These are phyloP conservation scores for Xylariaceae sp. DNA, from an alignment of 2,329 filamentous ascomycete species.

Conservation along the genomic window DNA sequence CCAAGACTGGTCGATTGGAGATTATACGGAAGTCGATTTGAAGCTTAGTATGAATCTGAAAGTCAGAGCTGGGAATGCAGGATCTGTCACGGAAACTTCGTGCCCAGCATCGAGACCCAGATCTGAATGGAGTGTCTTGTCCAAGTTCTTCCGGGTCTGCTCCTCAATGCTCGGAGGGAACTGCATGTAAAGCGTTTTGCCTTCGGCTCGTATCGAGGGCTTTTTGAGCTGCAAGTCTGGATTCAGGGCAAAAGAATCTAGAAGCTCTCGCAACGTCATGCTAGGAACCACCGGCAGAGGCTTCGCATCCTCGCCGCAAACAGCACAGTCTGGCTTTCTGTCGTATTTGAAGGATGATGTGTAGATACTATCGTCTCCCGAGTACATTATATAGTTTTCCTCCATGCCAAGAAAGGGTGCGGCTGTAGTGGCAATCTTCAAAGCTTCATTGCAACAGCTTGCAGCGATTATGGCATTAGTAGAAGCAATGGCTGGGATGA, in stretches of 20 bases:
- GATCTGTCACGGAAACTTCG: conserved; percentile 87
- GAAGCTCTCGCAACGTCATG: conserved; percentile 72
- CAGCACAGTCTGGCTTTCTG: conserved; percentile 89
- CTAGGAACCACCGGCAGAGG: conserved; percentile 66
- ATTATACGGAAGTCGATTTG: conserved; percentile 13
- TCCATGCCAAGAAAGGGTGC: conserved; percentile 74
- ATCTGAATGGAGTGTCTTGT: conserved; percentile 65
- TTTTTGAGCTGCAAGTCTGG: conserved; percentile 93
- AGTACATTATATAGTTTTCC: conserved; percentile 99
- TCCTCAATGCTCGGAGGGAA: conserved; percentile 75
- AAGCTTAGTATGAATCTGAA: conserved; percentile 54
- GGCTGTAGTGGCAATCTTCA: conserved; percentile 82
- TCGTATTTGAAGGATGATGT: conserved; percentile 96
- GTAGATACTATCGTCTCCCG: conserved; percentile 90
- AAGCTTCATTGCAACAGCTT: conserved; percentile 91
- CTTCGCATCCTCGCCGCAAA: conserved; percentile 79
- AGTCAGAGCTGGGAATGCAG: conserved; percentile 73
- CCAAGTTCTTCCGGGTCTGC: conserved; percentile 76
- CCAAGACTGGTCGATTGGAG: neutral
- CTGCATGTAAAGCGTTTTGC: conserved; percentile 87
- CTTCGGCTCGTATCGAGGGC: conserved; percentile 73
- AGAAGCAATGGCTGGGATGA: conserved; percentile 95
- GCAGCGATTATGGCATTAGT: conserved; percentile 97
- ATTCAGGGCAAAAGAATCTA: conserved; percentile 75
- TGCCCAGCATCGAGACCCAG: conserved; percentile 70